phyloP scores from a whole-genome alignment of 208 protist species.

The Trypanosoma lewisi region DNA sequence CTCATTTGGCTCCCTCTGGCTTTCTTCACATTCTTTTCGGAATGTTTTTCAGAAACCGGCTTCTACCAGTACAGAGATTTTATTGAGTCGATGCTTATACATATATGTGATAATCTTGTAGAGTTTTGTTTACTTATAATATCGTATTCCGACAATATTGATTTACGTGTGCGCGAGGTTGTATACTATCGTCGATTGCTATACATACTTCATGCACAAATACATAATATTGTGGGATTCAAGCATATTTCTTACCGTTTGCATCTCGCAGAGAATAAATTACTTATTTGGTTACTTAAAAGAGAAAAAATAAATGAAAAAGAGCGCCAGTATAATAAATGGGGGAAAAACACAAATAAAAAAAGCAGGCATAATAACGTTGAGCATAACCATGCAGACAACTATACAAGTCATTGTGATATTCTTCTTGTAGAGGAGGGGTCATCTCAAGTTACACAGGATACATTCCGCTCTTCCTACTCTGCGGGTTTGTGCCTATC shows the following conservation, averaged over 20 bases:
- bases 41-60: conserved; percentile 48
- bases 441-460: conserved; percentile 21
- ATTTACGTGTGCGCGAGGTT: conserved; percentile 48
- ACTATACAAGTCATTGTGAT: not conserved
- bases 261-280: conserved; percentile 19
- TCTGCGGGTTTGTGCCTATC: conserved; percentile 32
- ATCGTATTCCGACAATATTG: conserved; percentile 31
- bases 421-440: conserved; percentile 12
- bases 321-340: no score
- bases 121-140: conserved; percentile 43
- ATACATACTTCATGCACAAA: conserved; percentile 30
- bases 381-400: not conserved
- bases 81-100: conserved; percentile 30
- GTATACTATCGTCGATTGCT: conserved; percentile 61
- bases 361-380: conserved; percentile 9
- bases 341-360: conserved; percentile 16
- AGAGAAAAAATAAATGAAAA: conserved; percentile 27
- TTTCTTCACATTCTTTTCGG: conserved; percentile 51
- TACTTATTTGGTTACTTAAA: conserved; percentile 46
- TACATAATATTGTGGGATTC: conserved; percentile 21
- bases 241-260: conserved; percentile 21
- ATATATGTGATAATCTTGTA: conserved; percentile 24
- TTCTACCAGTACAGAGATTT: conserved; percentile 35
- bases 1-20: conserved; percentile 45
- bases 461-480: conserved; percentile 4